Conservation (phyloP, 345 rosid genomes). For the Murraya koenigii region DNA sequence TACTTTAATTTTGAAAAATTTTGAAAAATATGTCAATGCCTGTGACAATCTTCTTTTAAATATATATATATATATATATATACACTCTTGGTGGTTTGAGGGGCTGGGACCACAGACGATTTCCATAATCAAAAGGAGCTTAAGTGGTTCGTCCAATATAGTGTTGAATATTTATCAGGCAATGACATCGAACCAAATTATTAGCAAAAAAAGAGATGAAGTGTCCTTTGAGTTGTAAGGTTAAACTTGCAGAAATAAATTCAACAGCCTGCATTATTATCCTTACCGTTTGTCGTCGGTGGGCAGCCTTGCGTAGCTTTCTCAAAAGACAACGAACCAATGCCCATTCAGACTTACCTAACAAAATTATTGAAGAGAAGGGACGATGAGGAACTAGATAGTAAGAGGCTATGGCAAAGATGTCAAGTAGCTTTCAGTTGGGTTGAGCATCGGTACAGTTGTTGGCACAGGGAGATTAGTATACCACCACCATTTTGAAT, state of each 20-base stretch:
- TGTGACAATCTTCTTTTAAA: not conserved
- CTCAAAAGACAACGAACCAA: not conserved
- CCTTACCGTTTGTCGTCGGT: not conserved
- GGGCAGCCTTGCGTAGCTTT: not conserved
- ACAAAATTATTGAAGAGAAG: not conserved
- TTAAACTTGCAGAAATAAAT: not conserved
- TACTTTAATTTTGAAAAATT: conserved; percentile 27
- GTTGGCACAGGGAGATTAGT: not conserved
- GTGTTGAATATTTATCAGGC: not conserved
- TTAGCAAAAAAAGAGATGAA: not conserved
- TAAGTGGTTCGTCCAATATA: not conserved
- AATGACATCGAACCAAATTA: not conserved
- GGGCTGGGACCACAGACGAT: not conserved
- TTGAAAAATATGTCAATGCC: not conserved
- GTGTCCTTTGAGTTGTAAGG: not conserved
- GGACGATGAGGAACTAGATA: not conserved
- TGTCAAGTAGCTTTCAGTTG: not conserved
- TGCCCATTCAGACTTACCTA: not conserved
- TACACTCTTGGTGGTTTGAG: not conserved
- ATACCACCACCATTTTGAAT: not conserved
- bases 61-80: too few relatives aligned
- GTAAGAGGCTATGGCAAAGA: not conserved
- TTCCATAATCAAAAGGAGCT: not conserved
- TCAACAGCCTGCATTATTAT: not conserved
- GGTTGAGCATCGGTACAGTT: not conserved